Evolutionary conservation across 2,329 filamentous ascomycete species (phyloP).

Genomic region (Cadophora sp.): DNA sequence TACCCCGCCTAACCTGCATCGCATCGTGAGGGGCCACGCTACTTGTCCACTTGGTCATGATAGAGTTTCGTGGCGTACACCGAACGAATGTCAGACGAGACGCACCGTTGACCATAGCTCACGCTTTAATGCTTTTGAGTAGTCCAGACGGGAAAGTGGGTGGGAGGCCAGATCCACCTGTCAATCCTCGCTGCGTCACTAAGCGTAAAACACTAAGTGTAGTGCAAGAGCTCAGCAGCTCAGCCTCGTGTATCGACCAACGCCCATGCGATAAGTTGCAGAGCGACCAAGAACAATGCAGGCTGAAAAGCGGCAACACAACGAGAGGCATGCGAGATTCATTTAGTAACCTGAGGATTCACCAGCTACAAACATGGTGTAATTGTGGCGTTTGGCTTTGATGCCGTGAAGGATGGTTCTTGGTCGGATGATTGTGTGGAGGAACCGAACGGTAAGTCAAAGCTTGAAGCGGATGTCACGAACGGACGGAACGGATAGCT

Average conservation of each 20-base stretch:
- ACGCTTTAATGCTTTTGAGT: not conserved
- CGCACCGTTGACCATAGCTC: not conserved
- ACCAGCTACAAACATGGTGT: not conserved
- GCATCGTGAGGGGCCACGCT: not conserved
- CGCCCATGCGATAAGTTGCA: not conserved
- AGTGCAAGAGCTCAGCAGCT: too few species aligned
- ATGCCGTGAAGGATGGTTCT: not conserved
- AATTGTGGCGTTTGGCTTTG: not conserved
- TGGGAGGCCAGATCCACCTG: not conserved
- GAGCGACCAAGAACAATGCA: not conserved
- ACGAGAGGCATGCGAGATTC: not conserved
- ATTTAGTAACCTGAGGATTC: not conserved
- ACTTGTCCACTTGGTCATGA: not conserved
- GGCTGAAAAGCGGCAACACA: not conserved
- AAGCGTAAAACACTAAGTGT: not conserved
- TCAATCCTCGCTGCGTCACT: not conserved
- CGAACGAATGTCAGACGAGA: constrained; percentile 10
- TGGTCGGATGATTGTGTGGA: not conserved
- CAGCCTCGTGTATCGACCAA: not conserved
- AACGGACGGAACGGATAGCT: constrained; percentile 14
- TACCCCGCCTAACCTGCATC: constrained; percentile 1
- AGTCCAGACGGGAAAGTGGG: not conserved
- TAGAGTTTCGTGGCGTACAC: constrained; percentile 5
- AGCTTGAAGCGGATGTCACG: constrained; percentile 11
- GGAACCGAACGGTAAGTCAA: constrained; percentile 6